Base-by-base conservation (phyloP, 179 eudicot genomes). In the Carnegiea gigantea region DNA sequence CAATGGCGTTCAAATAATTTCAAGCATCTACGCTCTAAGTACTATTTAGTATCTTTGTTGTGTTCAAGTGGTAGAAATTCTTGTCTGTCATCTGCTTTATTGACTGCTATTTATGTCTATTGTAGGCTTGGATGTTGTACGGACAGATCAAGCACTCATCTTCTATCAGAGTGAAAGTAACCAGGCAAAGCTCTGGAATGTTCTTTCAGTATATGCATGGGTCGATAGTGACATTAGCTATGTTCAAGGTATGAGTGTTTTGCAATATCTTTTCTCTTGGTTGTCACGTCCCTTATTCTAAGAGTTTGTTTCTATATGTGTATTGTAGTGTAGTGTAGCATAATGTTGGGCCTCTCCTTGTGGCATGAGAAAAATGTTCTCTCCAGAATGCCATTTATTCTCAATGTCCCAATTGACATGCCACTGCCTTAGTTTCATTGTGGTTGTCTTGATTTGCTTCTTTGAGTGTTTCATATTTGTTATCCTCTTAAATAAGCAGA, bases 141-240 rank as follows among this genome's bases (percentile, higher is more conserved):
- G 90, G 44, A 88, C 90, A n/a, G 90, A 88, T 84, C 90, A 88
- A 79, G 23, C 88, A 20, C 90, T 88, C 59, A 79, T 77, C 21
- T 88, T 88, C 76, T 88, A 88, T 84, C 88, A 88, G 74, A 80
- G 44, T 75, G 90, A 88, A 84, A 79, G 51, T 65, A 88, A 86
- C 75, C 85, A 84, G 81, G 88, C 90, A 80, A 88, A 88, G 78
- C 82, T 88, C 44, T 88, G 90, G 90, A 86, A 88, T 78, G 33
- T 88, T 82, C 88, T 88, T 71, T 77, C 90, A 9, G 36, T 88
- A 79, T 88, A 88, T 59, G 87, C 90, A 80, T 88, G 90, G 90
- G 73, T 80, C 76, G 90, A 88, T 77, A 88, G 88, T 86, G 90
- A 88, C 75, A 82, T 88, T 80, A 82, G 90, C 78, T 88, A 88